phyloP scores from a whole-genome alignment of 2,329 filamentous ascomycete genomes.

The Alternaria panax region DNA sequence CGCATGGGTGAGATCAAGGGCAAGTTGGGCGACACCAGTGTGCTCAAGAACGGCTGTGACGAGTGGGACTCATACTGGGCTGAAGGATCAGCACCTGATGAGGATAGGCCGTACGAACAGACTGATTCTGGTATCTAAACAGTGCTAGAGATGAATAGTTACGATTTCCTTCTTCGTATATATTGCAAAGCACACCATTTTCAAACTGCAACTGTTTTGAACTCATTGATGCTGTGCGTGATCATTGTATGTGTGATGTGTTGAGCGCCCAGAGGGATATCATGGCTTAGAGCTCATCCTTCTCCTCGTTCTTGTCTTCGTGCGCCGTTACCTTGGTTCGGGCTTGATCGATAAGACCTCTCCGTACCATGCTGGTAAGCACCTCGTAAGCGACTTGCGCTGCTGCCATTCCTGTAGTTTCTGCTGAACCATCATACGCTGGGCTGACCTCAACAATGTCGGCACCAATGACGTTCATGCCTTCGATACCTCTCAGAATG shows the following conservation, averaged over 20 bases:
- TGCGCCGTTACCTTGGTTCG: slow-evolving; percentile 29
- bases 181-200: neutral
- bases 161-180: neutral
- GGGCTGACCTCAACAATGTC: slow-evolving; percentile 91
- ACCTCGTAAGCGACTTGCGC: slow-evolving; percentile 88
- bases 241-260: neutral
- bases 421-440: slow-evolving; percentile 80
- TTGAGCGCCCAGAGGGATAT: neutral
- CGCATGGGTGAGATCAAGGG: slow-evolving; percentile 34
- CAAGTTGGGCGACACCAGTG: slow-evolving; percentile 28
- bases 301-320: slow-evolving; percentile 36
- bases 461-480: slow-evolving; percentile 83
- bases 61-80: slow-evolving; percentile 46
- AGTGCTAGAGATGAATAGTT: neutral
- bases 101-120: slow-evolving; percentile 38
- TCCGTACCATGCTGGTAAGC: slow-evolving; percentile 77
- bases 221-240: neutral
- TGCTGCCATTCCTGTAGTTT: slow-evolving; percentile 82
- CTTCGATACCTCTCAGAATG: slow-evolving; percentile 82
- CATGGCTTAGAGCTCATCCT: slow-evolving; percentile 38
- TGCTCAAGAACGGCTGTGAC: slow-evolving; percentile 36
- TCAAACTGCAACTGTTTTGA: neutral
- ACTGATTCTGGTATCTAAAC: slow-evolving; percentile 44
- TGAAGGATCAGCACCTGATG: slow-evolving; percentile 22
- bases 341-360: slow-evolving; percentile 54